phyloP scores from a whole-genome alignment of 1,139 yeast genomes.

The Yamadazyma taylorii region DNA sequence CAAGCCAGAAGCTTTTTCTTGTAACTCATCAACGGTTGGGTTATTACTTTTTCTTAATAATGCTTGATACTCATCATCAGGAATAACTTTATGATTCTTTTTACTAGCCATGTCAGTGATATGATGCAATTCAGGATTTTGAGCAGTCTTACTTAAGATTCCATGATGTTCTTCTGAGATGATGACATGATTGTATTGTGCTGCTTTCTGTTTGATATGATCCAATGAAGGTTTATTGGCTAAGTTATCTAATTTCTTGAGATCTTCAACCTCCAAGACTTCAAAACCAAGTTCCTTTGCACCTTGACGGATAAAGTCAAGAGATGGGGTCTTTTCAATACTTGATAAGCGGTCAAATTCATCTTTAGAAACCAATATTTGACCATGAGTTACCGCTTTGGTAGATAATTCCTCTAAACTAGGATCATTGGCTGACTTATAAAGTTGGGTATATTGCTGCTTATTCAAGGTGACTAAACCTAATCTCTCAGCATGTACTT shows the following conservation, averaged over 20 bases:
- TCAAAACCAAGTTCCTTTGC: constrained; percentile 15
- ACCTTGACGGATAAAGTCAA: constrained; percentile 21
- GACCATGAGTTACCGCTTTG: constrained; percentile 19
- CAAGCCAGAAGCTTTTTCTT: constrained; percentile 14
- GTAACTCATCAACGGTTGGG: constrained; percentile 28
- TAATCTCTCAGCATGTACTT: constrained; percentile 34
- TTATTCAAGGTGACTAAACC: constrained; percentile 36
- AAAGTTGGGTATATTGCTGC: constrained; percentile 37
- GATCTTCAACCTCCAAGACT: constrained; percentile 12
- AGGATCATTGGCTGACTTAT: constrained; percentile 37
- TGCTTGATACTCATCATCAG: neutral
- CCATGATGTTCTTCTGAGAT: constrained; percentile 13
- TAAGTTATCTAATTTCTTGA: constrained; percentile 11
- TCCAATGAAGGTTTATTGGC: constrained; percentile 23
- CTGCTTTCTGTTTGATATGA: constrained; percentile 16
- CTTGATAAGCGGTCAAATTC: constrained; percentile 15
- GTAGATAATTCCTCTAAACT: constrained; percentile 24
- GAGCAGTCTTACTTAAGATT: constrained; percentile 11
- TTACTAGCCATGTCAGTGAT: constrained; percentile 15
- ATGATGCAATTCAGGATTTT: constrained; percentile 27
- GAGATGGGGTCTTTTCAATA: constrained; percentile 21
- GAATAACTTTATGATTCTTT: constrained; percentile 17
- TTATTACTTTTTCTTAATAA: constrained; percentile 11
- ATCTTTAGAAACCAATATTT: constrained; percentile 7
- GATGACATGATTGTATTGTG: constrained; percentile 8